Evolutionary conservation across 805 yeast genomes (phyloP), one percentile per base, ranked within the genome.

Genomic region (Wickerhamiella sergipiensis): DNA sequence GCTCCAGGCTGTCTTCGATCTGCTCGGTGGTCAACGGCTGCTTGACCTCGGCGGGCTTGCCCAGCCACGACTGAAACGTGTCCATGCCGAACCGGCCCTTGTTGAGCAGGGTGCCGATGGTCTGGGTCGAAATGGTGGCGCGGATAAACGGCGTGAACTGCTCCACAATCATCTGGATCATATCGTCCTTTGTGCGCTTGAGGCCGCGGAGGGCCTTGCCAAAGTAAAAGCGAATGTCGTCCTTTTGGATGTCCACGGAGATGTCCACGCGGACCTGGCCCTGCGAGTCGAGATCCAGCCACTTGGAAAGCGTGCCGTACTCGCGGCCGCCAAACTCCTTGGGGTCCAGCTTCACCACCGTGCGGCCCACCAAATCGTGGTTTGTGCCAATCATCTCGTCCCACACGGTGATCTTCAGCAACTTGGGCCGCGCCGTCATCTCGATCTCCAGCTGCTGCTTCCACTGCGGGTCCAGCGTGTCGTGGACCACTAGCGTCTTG

Each of bases 161-260:
- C 48, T 78, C 83, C 8, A 85, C 92, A 55, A 90, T 77, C 52
- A 79, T 63, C 51, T 80, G 77, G 48, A 84, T 74, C 52, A 83
- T 77, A 51, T 85, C 75, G 50, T 83, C 83, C 62, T 80, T 78
- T 1, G 81, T 72, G 53, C 88, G 73, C 31, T 72, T 67, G 26
- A 90, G 68, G 1, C 80, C 74, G 55, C 90, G 69, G 58, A 81
- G 77, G 0, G 90, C 81, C 55, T 82, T 75, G 1, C 95, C 94
- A 65, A 90, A 74, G 45, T 81, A 83, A 60, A 84, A 90, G 8
- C 85, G 67, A 1, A 95, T 87, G 65, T 89, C 95, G 40, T 77
- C 77, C 46, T 80, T 74, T 58, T 89, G 95, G 49, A 79, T 76
- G 61, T 89, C 97, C 57, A 85, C 78, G 0, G 86, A 80, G 2